Evolutionary conservation across 2,329 filamentous ascomycete genomes (phyloP).

Genomic region (Apiospora malaysiana): DNA sequence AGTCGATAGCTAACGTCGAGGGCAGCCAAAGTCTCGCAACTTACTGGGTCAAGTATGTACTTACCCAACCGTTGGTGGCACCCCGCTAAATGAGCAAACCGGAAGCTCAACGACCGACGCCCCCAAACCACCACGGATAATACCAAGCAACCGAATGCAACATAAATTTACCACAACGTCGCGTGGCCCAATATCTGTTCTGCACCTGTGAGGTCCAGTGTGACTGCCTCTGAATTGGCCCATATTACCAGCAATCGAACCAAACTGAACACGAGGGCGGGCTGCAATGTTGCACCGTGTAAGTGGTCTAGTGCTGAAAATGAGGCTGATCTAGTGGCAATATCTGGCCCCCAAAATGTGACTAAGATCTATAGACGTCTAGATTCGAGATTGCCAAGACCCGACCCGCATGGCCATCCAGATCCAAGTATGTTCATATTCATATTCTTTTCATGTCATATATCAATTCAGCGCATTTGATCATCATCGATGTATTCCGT

Average conservation of each 20-base stretch:
- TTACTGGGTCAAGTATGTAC: neutral
- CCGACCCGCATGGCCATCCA: neutral
- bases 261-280: neutral
- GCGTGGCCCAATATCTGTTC: neutral
- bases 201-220: neutral
- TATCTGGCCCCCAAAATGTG: neutral
- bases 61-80: neutral
- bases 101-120: neutral
- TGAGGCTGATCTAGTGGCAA: conserved; percentile 5
- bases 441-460: neutral
- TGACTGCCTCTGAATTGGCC: neutral
- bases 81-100: neutral
- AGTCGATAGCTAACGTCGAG: too few relatives aligned
- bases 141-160: neutral
- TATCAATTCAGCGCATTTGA: neutral
- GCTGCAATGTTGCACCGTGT: neutral
- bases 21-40: neutral
- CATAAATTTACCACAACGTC: neutral
- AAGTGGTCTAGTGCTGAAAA: neutral
- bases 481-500: neutral
- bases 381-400: conserved; percentile 2
- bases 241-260: neutral
- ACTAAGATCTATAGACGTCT: neutral
- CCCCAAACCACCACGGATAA: neutral
- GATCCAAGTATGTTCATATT: too few relatives aligned